Percentiles rank a stretch among this genome's conserved stretches.
Evolutionary conservation across 139 green algal species (phyloP).

Genomic region (Coelastrella sp.): DNA sequence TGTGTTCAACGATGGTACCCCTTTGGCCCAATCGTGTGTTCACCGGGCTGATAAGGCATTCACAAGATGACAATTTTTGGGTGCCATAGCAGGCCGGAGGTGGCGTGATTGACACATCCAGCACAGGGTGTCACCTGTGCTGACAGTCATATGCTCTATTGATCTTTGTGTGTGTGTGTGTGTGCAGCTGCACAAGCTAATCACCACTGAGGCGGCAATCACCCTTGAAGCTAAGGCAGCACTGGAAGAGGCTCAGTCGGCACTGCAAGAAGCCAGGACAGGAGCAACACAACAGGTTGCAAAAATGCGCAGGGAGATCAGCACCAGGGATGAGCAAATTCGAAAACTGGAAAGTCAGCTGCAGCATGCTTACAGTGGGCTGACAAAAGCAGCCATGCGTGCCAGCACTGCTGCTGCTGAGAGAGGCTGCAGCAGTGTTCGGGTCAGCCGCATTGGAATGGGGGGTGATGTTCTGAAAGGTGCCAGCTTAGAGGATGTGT

Average conservation of each 20-base stretch:
- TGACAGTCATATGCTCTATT: neutral
- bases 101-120: too few species aligned
- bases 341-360: slow-evolving; percentile 24
- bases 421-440: neutral
- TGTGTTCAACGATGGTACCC: neutral
- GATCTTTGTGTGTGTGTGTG: neutral
- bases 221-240: slow-evolving; percentile 46
- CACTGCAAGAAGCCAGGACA: neutral
- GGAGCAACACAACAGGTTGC: slow-evolving; percentile 37
- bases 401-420: slow-evolving; percentile 8
- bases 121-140: too few species aligned
- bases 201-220: slow-evolving; percentile 36
- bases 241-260: slow-evolving; percentile 46
- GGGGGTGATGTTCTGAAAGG: neutral
- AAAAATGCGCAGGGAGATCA: slow-evolving; percentile 48
- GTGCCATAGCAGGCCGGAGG: too few species aligned
- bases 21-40: neutral
- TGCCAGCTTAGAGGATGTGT: slow-evolving; percentile 40
- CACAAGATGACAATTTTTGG: too few species aligned
- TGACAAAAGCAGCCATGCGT: slow-evolving; percentile 16
- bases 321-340: slow-evolving; percentile 12
- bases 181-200: slow-evolving; percentile 11
- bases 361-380: slow-evolving; percentile 16
- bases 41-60: too few species aligned
- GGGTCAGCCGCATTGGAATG: slow-evolving; percentile 14